Conservation (phyloP, 176 grass and related monocot species). For the Paspalum vaginatum region DNA sequence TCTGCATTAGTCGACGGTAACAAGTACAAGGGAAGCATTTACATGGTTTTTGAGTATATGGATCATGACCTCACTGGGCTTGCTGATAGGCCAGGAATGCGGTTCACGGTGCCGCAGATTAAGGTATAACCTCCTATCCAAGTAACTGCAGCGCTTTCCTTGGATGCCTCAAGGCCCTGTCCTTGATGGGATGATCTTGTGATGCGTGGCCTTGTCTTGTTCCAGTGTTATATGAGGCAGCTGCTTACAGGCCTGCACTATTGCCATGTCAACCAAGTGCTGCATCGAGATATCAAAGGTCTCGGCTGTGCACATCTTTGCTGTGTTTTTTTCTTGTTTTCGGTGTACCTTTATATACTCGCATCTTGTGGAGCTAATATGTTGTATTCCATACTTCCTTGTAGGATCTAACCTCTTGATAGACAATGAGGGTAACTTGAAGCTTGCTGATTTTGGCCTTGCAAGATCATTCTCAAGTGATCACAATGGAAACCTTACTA, state of each 20-base stretch:
- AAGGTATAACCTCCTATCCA: conserved; percentile 62
- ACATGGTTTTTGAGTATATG: conserved; percentile 92
- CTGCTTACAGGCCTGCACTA: conserved; percentile 92
- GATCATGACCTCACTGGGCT: conserved; percentile 94
- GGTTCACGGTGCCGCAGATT: conserved; percentile 90
- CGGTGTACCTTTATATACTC: neutral
- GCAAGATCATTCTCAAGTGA: conserved; percentile 88
- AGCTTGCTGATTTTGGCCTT: conserved; percentile 96
- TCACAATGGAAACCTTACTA: conserved; percentile 87
- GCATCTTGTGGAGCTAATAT: conserved; percentile 12
- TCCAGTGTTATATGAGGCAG: conserved; percentile 91
- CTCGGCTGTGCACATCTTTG: neutral
- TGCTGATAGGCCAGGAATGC: conserved; percentile 82
- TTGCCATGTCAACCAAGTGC: conserved; percentile 94
- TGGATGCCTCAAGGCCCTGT: conserved; percentile 25
- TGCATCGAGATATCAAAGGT: conserved; percentile 99
- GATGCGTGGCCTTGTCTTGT: neutral
- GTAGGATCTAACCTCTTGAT: conserved; percentile 93
- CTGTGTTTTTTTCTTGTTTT: neutral
- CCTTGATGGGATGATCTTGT: neutral
- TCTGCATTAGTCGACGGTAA: conserved; percentile 54
- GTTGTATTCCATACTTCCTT: conserved; percentile 9
- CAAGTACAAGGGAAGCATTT: conserved; percentile 84
- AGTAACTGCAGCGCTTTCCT: neutral
- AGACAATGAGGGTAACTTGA: conserved; percentile 97